Evolutionary conservation across 192 early-diverging fungal species (phyloP), one percentile per base, ranked within the genome.

Genomic region (Linnemannia hyalina): DNA sequence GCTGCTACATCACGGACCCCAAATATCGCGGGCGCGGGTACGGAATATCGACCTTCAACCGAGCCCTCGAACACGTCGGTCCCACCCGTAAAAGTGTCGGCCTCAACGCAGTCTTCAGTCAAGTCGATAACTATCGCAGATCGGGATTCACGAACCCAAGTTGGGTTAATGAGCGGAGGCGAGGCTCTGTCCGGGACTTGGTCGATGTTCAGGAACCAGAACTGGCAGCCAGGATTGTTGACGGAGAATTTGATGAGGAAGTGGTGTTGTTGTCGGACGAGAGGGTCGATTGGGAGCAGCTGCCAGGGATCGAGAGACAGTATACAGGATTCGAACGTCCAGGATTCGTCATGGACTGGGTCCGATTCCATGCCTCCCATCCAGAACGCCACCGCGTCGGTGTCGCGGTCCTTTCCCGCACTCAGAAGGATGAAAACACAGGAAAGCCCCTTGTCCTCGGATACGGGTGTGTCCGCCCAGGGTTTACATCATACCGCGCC

Each of bases 391-490:
- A 80, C 75, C 77, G 88, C n/a, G 70, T 81, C 60, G 57, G 68
- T 7, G 74, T 41, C 35, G 88, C 73, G 6, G 47, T 79, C 16
- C 65, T 85, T 8, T 80, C 68, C 2, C 60, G n/a, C 23, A 70
- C 60, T 0, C 46, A 49, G 22, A 68, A 77, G 71, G 71, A 20
- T 13, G 18, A 35, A 42, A 13, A 13, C 20, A 15, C 70, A 6
- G 76, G 77, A 0, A 74, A 75, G 65, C 73, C 76, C 5, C 16
- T 73, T 10, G 40, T 84, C 2, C 54, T 85, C 2, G 88, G 88
- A 4, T 82, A 77, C n/a, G 88, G 54, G 7, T 88, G 82, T 52
- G 71, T 81, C 16, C 82, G 88, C 40, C 82, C 88, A 29, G 88
- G 82, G 15, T 71, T 71, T 23, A 70, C 68, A 13, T 88, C 88